Conservation (phyloP, 2,329 filamentous ascomycete genomes). For the Volutella citrinella region DNA sequence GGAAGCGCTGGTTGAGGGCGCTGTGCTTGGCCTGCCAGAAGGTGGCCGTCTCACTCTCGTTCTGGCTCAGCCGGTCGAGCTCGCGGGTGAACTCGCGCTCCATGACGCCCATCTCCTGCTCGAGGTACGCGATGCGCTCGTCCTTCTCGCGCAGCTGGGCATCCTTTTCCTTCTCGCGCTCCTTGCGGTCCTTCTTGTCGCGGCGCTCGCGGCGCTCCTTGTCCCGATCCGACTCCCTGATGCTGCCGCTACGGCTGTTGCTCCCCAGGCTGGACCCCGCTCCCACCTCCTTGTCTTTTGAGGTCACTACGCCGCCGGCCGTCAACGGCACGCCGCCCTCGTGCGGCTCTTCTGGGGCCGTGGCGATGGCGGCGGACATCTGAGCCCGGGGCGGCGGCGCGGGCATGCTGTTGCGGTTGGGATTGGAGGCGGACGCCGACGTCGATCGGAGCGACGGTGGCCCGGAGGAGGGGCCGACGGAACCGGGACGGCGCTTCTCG, state of each 20-base stretch:
- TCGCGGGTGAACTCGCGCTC: constrained; percentile 52
- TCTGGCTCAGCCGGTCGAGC: constrained; percentile 50
- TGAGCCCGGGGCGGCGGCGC: constrained; percentile 29
- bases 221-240: constrained; percentile 28
- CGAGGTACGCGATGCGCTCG: constrained; percentile 48
- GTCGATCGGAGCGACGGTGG: constrained; percentile 11
- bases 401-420: constrained; percentile 28
- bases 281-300: constrained; percentile 24
- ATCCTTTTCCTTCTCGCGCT: constrained; percentile 24
- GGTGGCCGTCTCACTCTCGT: constrained; percentile 52
- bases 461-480: constrained; percentile 23
- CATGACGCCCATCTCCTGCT: constrained; percentile 51
- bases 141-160: constrained; percentile 45
- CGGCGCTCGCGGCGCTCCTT: constrained; percentile 19
- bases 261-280: too few species aligned
- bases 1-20: constrained; percentile 48
- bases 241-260: constrained; percentile 34
- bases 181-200: constrained; percentile 19
- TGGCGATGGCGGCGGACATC: constrained; percentile 19
- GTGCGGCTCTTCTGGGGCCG: constrained; percentile 23
- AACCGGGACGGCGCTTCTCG: constrained; percentile 42
- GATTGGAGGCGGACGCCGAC: constrained; percentile 24
- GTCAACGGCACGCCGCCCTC: constrained; percentile 22
- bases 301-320: too few species aligned
- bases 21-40: constrained; percentile 59